Conservation (phyloP, 371 early-diverging fungal species). For the Apophysomyces variabilis region DNA sequence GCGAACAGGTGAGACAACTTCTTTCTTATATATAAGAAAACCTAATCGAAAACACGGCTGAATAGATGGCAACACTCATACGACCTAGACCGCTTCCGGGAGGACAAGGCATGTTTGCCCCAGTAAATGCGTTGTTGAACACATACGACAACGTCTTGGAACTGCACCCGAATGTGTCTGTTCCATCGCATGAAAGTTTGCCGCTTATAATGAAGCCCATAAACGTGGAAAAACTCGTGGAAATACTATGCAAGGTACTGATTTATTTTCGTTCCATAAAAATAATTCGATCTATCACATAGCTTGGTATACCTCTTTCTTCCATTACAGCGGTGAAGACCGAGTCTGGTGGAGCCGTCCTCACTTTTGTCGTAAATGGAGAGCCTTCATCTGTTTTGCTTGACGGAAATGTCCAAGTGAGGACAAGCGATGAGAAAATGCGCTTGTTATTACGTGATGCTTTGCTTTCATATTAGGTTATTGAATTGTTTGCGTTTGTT, state of each 20-base stretch:
- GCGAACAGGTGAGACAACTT: background rate
- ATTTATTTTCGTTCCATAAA: background rate
- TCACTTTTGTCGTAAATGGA: background rate
- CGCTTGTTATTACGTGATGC: constrained; percentile 1
- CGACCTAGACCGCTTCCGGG: background rate
- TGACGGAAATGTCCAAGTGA: background rate
- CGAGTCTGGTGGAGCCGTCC: background rate
- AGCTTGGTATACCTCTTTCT: constrained; percentile 7
- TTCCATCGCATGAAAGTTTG: background rate
- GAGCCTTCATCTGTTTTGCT: background rate
- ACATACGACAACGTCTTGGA: background rate
- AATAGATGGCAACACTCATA: background rate
- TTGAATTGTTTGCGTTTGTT: background rate
- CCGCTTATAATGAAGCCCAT: background rate
- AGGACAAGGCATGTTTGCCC: constrained; percentile 4
- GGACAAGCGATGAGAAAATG: background rate
- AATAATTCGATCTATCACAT: background rate
- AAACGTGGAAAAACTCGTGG: background rate
- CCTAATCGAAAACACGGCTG: too few relatives aligned
- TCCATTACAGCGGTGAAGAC: background rate
- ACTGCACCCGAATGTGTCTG: background rate
- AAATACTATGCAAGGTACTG: background rate
- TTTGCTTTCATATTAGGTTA: background rate
- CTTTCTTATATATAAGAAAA: background rate
- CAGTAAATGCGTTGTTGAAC: background rate